Conservation (phyloP, 495 filamentous ascomycete species). For the Bacidia rubella region DNA sequence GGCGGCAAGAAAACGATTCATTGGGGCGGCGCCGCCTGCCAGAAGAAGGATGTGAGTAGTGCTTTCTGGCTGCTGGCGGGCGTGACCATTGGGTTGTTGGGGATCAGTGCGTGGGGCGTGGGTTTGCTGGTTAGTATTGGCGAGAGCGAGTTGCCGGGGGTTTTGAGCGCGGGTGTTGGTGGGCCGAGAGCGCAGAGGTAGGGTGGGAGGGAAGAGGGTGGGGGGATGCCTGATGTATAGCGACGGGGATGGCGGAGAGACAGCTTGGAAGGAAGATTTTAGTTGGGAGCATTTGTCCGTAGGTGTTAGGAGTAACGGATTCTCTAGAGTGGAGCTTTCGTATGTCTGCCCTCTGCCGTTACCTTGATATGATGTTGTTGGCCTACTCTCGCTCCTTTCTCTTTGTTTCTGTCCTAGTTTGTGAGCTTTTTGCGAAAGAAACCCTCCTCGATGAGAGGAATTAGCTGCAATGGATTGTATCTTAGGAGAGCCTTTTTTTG, state of each 20-base stretch:
- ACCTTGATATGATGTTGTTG: too few relatives aligned
- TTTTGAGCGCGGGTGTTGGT: conserved; percentile 75
- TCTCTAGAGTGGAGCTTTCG: neutral
- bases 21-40: conserved; percentile 79
- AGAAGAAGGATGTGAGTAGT: conserved; percentile 80
- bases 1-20: conserved; percentile 34
- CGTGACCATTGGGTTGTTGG: conserved; percentile 50
- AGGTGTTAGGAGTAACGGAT: too few relatives aligned
- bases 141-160: conserved; percentile 63
- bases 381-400: too few relatives aligned
- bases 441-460: too few relatives aligned
- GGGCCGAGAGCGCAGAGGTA: conserved; percentile 34
- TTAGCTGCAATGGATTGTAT: too few relatives aligned
- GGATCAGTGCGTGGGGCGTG: conserved; percentile 50
- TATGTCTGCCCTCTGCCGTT: too few relatives aligned
- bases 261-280: neutral
- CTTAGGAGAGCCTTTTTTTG: too few relatives aligned
- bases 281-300: neutral
- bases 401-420: too few relatives aligned
- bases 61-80: conserved; percentile 74
- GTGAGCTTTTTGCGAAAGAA: too few relatives aligned
- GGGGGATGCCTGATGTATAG: neutral
- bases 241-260: neutral
- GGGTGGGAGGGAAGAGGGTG: neutral
- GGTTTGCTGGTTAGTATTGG: conserved; percentile 69